phyloP scores from a whole-genome alignment of 73 alveolate genomes.

The Stentor roeselii region DNA sequence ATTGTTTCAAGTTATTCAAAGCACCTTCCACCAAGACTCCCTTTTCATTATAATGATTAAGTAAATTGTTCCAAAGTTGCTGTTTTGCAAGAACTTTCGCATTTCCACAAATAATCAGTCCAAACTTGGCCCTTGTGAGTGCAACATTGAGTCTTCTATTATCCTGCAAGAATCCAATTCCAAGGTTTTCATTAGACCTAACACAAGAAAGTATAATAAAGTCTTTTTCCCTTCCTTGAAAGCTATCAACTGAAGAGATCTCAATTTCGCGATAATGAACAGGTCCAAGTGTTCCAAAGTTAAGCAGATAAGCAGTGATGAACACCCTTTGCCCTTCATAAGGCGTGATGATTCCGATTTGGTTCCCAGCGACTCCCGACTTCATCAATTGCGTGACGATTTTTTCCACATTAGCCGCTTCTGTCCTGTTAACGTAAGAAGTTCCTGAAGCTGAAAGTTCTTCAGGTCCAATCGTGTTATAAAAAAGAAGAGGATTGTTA shows the following conservation, averaged over 20 bases:
- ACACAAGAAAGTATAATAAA: slow-evolving; percentile 98
- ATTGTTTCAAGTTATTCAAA: slow-evolving; percentile 54
- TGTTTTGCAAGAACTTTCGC: slow-evolving; percentile 79
- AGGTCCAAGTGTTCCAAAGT: slow-evolving; percentile 61
- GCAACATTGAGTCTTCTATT: slow-evolving; percentile 99
- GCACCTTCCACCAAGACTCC: slow-evolving; percentile 97
- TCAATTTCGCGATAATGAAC: slow-evolving; percentile 80
- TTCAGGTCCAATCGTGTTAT: slow-evolving; percentile 93
- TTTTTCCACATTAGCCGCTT: slow-evolving; percentile 93
- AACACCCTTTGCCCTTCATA: slow-evolving; percentile 98
- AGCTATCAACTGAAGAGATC: slow-evolving; percentile 99
- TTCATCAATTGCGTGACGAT: slow-evolving; percentile 85
- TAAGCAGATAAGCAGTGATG: slow-evolving; percentile 75
- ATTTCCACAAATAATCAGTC: slow-evolving; percentile 98
- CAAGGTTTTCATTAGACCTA: slow-evolving; percentile 89
- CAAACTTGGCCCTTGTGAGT: slow-evolving; percentile 99
- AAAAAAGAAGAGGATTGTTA: slow-evolving; percentile 95
- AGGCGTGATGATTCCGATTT: slow-evolving; percentile 99
- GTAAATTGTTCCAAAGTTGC: slow-evolving; percentile 86
- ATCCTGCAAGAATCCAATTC: slow-evolving; percentile 97
- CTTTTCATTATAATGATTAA: slow-evolving; percentile 93
- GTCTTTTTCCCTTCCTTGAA: slow-evolving; percentile 99
- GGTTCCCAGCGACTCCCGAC: slow-evolving; percentile 88
- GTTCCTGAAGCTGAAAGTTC: slow-evolving; percentile 99
- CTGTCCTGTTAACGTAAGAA: slow-evolving; percentile 94